Base-by-base conservation (phyloP, 2,329 filamentous ascomycete genomes). In the Talaromyces sp. region DNA sequence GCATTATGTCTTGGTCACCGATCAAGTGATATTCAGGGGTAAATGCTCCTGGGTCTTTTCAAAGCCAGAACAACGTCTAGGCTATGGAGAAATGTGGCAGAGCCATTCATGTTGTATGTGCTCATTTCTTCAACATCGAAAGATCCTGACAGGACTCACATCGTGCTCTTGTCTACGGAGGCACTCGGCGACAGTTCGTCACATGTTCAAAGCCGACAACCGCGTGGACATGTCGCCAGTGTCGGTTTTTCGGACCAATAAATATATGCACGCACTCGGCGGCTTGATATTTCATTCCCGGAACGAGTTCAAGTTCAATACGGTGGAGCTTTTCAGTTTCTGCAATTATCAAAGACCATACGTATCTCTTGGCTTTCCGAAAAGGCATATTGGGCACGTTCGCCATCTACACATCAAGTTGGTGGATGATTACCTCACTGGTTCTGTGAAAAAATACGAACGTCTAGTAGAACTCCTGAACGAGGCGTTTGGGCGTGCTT, bases 1-100 rank as follows among this genome's bases (percentile, higher is more conserved):
- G 14, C 67, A 71, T 19, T 27, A 67, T 24, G 43, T 69, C 9
- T 57, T 74, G 33, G 57, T 65, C 66, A 62, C 9, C 62, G 50
- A 24, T 68, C 70, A 63, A 69, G 67, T 9, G 66, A 54, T 61
- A 50, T 70, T 22, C 59, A 63, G 24, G 33, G 33, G n/a, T 24
- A 47, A 2, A 67, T 66, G 7, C 47, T 65, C 47, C 19, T 47
- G 43, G 43, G 43, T 24, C 19, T 43, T 3, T 43, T 43, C 41
- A 7, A 3, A 9, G 8, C 41, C 41, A 43, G 19, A 2, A 43
- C n/a, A 43, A 43, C 41, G 8, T 43, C 41, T 10, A 9, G 41
- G 14, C 41, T 10, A 43, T 43, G 41, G 41, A 41, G 6, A 9
- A 41, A n/a, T 7, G 10, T n/a, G n/a, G n/a, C n/a, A 16, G 9